Conservation (phyloP, 2,329 filamentous ascomycete species). For the Botrytis byssoidea region DNA sequence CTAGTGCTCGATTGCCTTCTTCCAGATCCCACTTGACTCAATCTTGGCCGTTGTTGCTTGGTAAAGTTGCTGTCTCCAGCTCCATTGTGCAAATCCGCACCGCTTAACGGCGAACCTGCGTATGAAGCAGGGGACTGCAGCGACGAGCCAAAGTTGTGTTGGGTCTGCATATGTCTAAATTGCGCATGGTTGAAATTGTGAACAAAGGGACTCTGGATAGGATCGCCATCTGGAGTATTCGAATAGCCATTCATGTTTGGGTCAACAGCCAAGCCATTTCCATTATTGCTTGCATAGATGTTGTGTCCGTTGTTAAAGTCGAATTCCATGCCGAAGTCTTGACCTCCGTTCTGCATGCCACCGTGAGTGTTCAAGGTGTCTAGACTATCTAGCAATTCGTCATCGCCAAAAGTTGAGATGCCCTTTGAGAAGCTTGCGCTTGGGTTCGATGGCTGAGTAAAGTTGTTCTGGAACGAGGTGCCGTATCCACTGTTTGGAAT, state of each 20-base stretch:
- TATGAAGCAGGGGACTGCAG: slow-evolving; percentile 54
- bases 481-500: slow-evolving; percentile 48
- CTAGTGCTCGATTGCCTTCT: slow-evolving; percentile 69
- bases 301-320: slow-evolving; percentile 55
- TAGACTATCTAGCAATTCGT: slow-evolving; percentile 79
- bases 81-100: slow-evolving; percentile 48
- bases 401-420: slow-evolving; percentile 78
- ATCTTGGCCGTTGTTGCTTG: slow-evolving; percentile 57
- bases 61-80: slow-evolving; percentile 49
- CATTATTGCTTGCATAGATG: slow-evolving; percentile 55
- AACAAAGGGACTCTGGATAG: slow-evolving; percentile 87
- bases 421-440: slow-evolving; percentile 73
- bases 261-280: slow-evolving; percentile 59
- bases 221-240: slow-evolving; percentile 85
- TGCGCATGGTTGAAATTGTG: slow-evolving; percentile 75
- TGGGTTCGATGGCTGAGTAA: slow-evolving; percentile 53
- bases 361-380: slow-evolving; percentile 48
- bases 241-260: slow-evolving; percentile 76
- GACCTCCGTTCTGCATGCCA: slow-evolving; percentile 52
- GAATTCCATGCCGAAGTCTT: slow-evolving; percentile 59
- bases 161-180: slow-evolving; percentile 66
- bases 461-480: slow-evolving; percentile 62
- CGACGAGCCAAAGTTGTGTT: slow-evolving; percentile 55
- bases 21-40: slow-evolving; percentile 64
- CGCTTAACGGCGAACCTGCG: slow-evolving; percentile 50